Evolutionary conservation across 2,329 filamentous ascomycete genomes (phyloP).

Genomic region (Biscogniauxia mediterranea): DNA sequence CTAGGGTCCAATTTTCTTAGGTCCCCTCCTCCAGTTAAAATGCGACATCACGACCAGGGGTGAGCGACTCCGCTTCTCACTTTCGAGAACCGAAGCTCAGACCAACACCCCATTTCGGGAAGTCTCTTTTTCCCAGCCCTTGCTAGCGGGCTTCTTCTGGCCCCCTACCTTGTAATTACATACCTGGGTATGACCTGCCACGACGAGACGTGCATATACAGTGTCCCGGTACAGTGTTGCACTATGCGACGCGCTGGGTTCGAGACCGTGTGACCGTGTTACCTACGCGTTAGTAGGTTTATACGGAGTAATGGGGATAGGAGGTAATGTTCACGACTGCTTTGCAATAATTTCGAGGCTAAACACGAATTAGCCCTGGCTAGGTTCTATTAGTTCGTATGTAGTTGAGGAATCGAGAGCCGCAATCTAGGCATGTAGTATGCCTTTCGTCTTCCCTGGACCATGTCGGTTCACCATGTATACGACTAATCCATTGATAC

Average conservation of each 20-base stretch:
- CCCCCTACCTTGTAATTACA: not conserved
- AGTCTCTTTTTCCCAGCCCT: not conserved
- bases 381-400: not conserved
- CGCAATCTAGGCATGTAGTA: too few species aligned
- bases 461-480: too few species aligned
- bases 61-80: conserved; percentile 5
- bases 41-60: not conserved
- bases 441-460: too few species aligned
- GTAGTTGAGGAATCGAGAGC: too few species aligned
- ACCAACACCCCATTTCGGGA: conserved; percentile 6
- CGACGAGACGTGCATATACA: not conserved
- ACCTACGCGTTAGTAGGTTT: not conserved
- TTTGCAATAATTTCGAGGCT: too few species aligned
- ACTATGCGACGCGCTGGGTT: not conserved
- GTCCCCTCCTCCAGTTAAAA: conserved; percentile 2
- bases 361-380: not conserved
- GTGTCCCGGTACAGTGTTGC: not conserved
- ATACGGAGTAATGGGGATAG: too few species aligned
- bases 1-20: conserved; percentile 8
- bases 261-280: not conserved
- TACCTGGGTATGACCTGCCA: not conserved
- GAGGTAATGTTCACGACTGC: too few species aligned
- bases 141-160: not conserved
- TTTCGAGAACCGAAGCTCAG: conserved; percentile 6
- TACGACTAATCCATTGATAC: too few species aligned